A percentile compares a stretch with the other conserved stretches of the same genome.
Evolutionary conservation across 371 early-diverging fungal species (phyloP).

Genomic region (Blakeslea trispora): DNA sequence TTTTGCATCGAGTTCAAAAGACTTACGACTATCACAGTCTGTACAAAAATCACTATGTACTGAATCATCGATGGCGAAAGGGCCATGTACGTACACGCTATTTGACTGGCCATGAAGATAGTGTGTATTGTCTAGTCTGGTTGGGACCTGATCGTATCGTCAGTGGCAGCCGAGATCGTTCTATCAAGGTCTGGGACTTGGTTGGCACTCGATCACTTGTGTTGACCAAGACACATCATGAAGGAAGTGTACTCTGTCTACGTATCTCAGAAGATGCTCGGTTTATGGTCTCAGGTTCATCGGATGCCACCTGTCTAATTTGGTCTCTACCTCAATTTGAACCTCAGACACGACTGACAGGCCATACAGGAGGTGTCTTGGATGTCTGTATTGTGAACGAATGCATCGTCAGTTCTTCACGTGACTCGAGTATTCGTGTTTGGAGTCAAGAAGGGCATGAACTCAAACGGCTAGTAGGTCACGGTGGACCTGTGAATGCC

Average conservation of each 20-base stretch:
- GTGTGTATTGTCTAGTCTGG: slow-evolving; percentile 84
- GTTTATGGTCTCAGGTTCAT: slow-evolving; percentile 85
- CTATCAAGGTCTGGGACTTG: slow-evolving; percentile 81
- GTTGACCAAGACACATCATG: slow-evolving; percentile 78
- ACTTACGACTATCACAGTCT: slow-evolving; percentile 5
- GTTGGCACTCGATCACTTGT: slow-evolving; percentile 17
- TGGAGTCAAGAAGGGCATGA: slow-evolving; percentile 65
- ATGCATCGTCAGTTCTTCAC: slow-evolving; percentile 83
- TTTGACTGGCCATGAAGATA: slow-evolving; percentile 80
- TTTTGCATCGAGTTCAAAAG: neutral
- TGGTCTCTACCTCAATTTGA: slow-evolving; percentile 70
- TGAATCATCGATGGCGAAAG: slow-evolving; percentile 21
- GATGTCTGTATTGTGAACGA: slow-evolving; percentile 72
- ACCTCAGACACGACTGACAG: slow-evolving; percentile 31
- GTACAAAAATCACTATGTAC: slow-evolving; percentile 20
- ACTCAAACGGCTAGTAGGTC: slow-evolving; percentile 70
- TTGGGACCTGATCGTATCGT: slow-evolving; percentile 70
- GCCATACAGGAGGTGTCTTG: slow-evolving; percentile 75
- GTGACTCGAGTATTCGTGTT: slow-evolving; percentile 88
- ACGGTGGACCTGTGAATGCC: slow-evolving; percentile 86
- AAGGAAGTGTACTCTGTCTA: slow-evolving; percentile 84
- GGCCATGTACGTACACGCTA: slow-evolving; percentile 22
- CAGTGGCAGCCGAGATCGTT: slow-evolving; percentile 90
- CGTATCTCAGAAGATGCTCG: slow-evolving; percentile 63
- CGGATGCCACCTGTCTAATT: slow-evolving; percentile 83